Base-by-base conservation (phyloP, 768 basidiomycete genomes). In the Amanita jacksonii region DNA sequence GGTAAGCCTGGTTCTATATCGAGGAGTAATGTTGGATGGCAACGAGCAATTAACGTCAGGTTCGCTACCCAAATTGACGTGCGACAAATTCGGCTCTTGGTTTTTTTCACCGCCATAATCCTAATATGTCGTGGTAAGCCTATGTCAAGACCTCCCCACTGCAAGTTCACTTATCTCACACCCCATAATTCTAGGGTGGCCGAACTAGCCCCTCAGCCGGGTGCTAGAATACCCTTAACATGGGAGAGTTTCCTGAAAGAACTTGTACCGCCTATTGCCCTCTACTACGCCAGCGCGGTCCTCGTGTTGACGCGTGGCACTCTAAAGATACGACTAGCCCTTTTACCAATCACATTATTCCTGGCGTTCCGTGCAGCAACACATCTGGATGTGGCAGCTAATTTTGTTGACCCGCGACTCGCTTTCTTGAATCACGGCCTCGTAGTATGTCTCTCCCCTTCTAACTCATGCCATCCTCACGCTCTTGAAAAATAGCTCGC, bases 261-360 rank as follows among this genome's bases (percentile, higher is more conserved):
- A 38, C 47, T 76, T 24, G 19, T 70, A 12, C 74, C 73, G 1
- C 56, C 67, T 12, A 16, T 73, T 1, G 43, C 71, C 18, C 62
- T 62, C 46, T 76, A 72, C 57, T 76, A 73, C 61, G 57, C 52
- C 8, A 72, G 73, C 43, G 77, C 77, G 9, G 55, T 76, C 25
- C 65, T 81, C 38, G 73, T 78, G 5, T 61, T 74, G 30, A 54
- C 69, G 10, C 72, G 72, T 0, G 58, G 57, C 24, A 76, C 77
- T 1, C 57, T 60, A 35, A 37, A 59, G 3, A 55, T 70, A 45
- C 70, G 76, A 36, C 46, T 67, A 24, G 68, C 71, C 9, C 49
- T 79, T 27, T 63, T 79, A 20, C 75, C 76, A 2, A 47, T 73
- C 9, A 67, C 74, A 3, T 54, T 74, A 23, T 72, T 66, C 62